phyloP scores from a whole-genome alignment of 2,329 filamentous ascomycete genomes.

The Nigrograna mackinnonii region DNA sequence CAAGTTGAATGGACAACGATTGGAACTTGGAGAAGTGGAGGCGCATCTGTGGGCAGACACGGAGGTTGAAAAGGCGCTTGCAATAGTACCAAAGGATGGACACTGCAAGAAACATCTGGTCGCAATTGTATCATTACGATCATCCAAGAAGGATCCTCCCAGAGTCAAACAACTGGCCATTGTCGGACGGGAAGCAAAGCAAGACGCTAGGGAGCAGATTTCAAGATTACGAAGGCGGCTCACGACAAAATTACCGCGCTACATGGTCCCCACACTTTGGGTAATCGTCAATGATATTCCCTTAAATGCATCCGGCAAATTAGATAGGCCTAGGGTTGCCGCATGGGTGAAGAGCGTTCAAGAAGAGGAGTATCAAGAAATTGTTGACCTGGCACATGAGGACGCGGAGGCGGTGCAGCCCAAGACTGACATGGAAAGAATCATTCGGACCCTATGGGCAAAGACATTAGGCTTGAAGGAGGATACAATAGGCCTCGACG shows the following conservation, averaged over 20 bases:
- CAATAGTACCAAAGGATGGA: slow-evolving; percentile 11
- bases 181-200: slow-evolving; percentile 12
- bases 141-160: slow-evolving; percentile 14
- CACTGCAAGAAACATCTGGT: slow-evolving; percentile 11
- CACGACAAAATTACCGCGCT: slow-evolving; percentile 10
- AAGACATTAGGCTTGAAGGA: slow-evolving; percentile 11
- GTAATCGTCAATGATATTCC: slow-evolving; percentile 19
- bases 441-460: slow-evolving; percentile 14
- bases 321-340: slow-evolving; percentile 13
- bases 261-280: slow-evolving; percentile 20
- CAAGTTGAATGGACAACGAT: slow-evolving; percentile 22
- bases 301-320: slow-evolving; percentile 13
- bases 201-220: slow-evolving; percentile 3
- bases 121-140: slow-evolving; percentile 12
- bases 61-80: slow-evolving; percentile 11
- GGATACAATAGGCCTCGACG: slow-evolving; percentile 12
- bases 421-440: slow-evolving; percentile 12
- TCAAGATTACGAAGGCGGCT: slow-evolving; percentile 1
- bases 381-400: slow-evolving; percentile 6
- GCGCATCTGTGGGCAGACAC: slow-evolving; percentile 12
- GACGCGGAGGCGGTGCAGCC: slow-evolving; percentile 9
- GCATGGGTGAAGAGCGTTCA: slow-evolving; percentile 10
- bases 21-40: slow-evolving; percentile 26
- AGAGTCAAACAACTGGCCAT: slow-evolving; percentile 11
- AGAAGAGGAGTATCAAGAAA: slow-evolving; percentile 10